Conservation (phyloP, 345 rosid species). For the Moringa oleifera region DNA sequence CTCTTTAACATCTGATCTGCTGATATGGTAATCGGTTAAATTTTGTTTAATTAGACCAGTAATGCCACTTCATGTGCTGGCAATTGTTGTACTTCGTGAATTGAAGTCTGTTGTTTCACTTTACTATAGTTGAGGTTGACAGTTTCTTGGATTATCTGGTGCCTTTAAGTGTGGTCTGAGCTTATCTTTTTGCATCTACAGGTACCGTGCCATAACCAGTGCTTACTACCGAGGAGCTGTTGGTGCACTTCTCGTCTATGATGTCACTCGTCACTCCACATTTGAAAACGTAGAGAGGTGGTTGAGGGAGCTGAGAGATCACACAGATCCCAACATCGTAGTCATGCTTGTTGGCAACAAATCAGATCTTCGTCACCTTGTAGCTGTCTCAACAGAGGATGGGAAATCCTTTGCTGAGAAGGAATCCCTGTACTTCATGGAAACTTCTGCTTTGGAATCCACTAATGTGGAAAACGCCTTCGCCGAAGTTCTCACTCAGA, state of each 20-base stretch:
- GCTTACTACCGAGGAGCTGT: slow-evolving; percentile 95
- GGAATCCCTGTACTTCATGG: slow-evolving; percentile 89
- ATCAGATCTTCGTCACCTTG: slow-evolving; percentile 91
- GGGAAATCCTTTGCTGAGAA: slow-evolving; percentile 77
- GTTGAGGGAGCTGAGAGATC: slow-evolving; percentile 90
- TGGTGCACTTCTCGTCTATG: slow-evolving; percentile 84
- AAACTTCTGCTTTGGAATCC: slow-evolving; percentile 85
- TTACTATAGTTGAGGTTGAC: too few species aligned
- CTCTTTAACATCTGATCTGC: too few species aligned
- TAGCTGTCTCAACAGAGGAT: slow-evolving; percentile 79
- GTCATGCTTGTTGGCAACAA: slow-evolving; percentile 91
- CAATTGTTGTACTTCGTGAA: too few species aligned
- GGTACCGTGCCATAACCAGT: slow-evolving; percentile 96
- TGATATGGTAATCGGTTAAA: too few species aligned
- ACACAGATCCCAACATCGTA: slow-evolving; percentile 87
- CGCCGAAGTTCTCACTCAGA: slow-evolving; percentile 84
- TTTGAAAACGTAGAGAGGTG: slow-evolving; percentile 90
- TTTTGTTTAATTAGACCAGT: too few species aligned
- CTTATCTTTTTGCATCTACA: slow-evolving; percentile 12
- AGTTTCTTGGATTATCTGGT: background rate
- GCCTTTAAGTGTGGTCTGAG: background rate
- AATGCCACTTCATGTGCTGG: too few species aligned
- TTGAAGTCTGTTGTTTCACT: too few species aligned
- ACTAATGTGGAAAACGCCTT: slow-evolving; percentile 88
- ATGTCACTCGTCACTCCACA: slow-evolving; percentile 84